A percentile compares a stretch with the other conserved stretches of the same genome.
Evolutionary conservation across 371 early-diverging fungal genomes (phyloP).

Genomic region (Quaeritorhiza haematococci): DNA sequence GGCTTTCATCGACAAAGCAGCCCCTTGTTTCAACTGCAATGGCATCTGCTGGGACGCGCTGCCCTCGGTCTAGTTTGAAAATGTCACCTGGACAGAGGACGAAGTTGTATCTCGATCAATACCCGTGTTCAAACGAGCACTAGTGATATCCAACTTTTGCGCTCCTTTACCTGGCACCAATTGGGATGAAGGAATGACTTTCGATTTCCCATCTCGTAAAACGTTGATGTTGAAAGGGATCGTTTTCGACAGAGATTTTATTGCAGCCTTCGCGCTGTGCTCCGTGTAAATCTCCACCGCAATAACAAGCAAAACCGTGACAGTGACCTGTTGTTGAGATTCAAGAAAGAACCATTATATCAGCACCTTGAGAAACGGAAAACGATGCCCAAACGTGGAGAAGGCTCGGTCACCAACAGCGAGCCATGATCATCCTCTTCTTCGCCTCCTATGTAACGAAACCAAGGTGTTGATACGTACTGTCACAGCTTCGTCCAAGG

Average conservation of each 20-base stretch:
- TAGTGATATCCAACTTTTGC: no score
- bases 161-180: no score
- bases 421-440: no score
- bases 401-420: no score
- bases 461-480: constrained; percentile 26
- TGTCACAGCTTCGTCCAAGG: constrained; percentile 20
- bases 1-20: background rate
- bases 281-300: background rate
- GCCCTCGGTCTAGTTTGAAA: background rate
- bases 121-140: no score
- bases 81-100: background rate
- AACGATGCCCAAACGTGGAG: no score
- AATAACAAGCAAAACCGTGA: background rate
- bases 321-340: background rate
- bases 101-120: no score
- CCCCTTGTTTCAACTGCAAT: background rate
- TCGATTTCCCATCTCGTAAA: background rate
- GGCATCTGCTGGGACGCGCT: background rate
- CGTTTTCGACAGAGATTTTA: background rate
- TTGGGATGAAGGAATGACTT: background rate
- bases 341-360: background rate
- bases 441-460: no score
- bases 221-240: background rate
- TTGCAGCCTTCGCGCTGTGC: background rate
- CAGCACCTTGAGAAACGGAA: no score